phyloP scores from a whole-genome alignment of 192 early-diverging fungal species.

The Coemansia sp. region DNA sequence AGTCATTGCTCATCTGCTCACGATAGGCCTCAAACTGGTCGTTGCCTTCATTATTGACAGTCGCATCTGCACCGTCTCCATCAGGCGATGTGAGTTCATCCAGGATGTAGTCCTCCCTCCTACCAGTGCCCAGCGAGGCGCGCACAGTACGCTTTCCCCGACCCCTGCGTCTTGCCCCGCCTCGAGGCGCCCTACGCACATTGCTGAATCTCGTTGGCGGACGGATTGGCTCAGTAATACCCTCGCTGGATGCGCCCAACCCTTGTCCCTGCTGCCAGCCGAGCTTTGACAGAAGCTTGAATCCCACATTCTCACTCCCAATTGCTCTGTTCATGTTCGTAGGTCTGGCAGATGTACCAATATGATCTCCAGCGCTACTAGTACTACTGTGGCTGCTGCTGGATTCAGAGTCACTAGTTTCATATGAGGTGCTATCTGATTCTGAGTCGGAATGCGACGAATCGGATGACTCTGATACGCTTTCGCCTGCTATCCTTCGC shows the following conservation, averaged over 20 bases:
- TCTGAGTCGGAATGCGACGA: slow-evolving; percentile 7
- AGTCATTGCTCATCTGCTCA: slow-evolving; percentile 37
- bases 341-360: neutral
- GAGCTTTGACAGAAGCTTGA: slow-evolving; percentile 41
- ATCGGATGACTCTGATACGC: slow-evolving; percentile 7
- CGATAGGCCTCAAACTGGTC: slow-evolving; percentile 29
- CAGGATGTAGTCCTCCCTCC: neutral
- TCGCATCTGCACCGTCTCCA: neutral
- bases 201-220: slow-evolving; percentile 34
- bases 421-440: slow-evolving; percentile 5
- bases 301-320: slow-evolving; percentile 47
- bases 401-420: slow-evolving; percentile 12
- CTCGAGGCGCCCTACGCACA: slow-evolving; percentile 4
- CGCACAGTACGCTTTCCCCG: slow-evolving; percentile 4
- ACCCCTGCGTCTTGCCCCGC: slow-evolving; percentile 2
- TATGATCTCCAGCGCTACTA: neutral
- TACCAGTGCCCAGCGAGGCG: slow-evolving; percentile 32
- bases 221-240: slow-evolving; percentile 43
- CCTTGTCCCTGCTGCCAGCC: slow-evolving; percentile 51
- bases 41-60: neutral
- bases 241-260: slow-evolving; percentile 33
- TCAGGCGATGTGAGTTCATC: neutral
- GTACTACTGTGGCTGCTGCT: slow-evolving; percentile 1
- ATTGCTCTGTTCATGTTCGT: slow-evolving; percentile 34
- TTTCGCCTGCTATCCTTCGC: slow-evolving; percentile 11